phyloP scores from a whole-genome alignment of 2,329 filamentous ascomycete genomes.

The Biscogniauxia sp. region DNA sequence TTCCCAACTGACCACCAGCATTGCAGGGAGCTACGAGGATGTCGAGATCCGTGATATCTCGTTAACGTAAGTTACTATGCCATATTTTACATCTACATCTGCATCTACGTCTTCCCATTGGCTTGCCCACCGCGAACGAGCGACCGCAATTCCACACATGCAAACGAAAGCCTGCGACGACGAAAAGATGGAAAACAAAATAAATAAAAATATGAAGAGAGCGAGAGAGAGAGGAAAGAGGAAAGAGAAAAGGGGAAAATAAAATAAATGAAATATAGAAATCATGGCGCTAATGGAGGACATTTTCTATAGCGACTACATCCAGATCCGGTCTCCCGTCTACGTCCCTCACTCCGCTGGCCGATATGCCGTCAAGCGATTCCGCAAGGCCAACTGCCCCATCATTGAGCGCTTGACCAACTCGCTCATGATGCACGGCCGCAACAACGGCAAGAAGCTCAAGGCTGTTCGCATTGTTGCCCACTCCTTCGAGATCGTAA shows the following conservation, averaged over 20 bases:
- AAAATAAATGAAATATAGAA: background rate
- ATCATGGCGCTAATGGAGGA: conserved; percentile 34
- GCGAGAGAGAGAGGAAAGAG: conserved; percentile 5
- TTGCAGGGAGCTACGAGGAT: conserved; percentile 75
- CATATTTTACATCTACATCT: conserved; percentile 8
- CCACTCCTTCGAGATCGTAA: conserved; percentile 98
- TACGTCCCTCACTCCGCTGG: conserved; percentile 99
- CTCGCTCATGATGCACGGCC: conserved; percentile 99
- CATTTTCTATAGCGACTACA: conserved; percentile 81
- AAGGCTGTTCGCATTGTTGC: conserved; percentile 99
- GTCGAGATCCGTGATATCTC: conserved; percentile 99
- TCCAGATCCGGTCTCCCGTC: conserved; percentile 98
- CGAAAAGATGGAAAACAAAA: conserved; percentile 9
- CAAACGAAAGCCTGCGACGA: background rate
- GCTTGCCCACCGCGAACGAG: background rate
- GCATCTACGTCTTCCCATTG: background rate
- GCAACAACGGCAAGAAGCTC: conserved; percentile 99
- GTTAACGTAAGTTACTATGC: conserved; percentile 77
- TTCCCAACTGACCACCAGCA: conserved; percentile 21
- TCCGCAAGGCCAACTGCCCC: conserved; percentile 99
- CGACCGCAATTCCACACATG: conserved; percentile 1
- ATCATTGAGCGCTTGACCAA: conserved; percentile 99
- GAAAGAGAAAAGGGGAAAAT: no score
- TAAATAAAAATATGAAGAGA: conserved; percentile 1
- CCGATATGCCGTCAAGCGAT: conserved; percentile 98